Base-by-base conservation (phyloP, 202 grass and related monocot species). In the Eragrostis tef region DNA sequence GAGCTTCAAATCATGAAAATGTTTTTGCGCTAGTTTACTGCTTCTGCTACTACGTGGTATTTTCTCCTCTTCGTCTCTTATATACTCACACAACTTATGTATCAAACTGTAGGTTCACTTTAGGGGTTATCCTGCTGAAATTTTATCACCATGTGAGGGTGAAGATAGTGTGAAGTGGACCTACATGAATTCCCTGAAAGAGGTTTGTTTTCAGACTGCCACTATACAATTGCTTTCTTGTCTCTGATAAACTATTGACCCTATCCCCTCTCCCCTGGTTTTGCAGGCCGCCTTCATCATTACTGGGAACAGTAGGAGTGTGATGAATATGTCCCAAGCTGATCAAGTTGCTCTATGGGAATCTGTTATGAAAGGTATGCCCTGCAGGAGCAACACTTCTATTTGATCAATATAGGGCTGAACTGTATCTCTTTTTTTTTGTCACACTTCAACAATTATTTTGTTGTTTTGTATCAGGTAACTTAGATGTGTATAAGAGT, bases 261-360 rank as follows among this genome's bases (percentile, higher is more conserved):
- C 34, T 39, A 39, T 39, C 34, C 34, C 34, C 29, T 5, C 34
- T 39, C 34, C 34, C 34, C 34, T 39, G 34, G 34, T 27, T 85
- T 44, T 89, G 59, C 87, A 96, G 96, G 91, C 93, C 66, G 84
- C 96, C 27, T 99, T 93, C 80, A 89, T 96, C 79, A 96, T 99
- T 83, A 93, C 88, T 84, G 96, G 96, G 49, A 99, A 96, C 65
- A 88, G 86, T 82, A 96, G 92, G 78, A 93, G 89, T 85, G 83
- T 99, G 70, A 99, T 99, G 96, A 99, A 99, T 85, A 93, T 99
- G 93, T 92, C 96, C 73, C 91, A 99, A 84, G 91, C 93, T 73
- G 91, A 99, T 93, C 96, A 93, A 83, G 71, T 81, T 84, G 87
- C 94, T 85, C 70, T 96, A 2, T 99, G 96, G 96, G 89, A 99